Conservation (phyloP, 2,329 filamentous ascomycete species). For the Verticillium alfalfae region DNA sequence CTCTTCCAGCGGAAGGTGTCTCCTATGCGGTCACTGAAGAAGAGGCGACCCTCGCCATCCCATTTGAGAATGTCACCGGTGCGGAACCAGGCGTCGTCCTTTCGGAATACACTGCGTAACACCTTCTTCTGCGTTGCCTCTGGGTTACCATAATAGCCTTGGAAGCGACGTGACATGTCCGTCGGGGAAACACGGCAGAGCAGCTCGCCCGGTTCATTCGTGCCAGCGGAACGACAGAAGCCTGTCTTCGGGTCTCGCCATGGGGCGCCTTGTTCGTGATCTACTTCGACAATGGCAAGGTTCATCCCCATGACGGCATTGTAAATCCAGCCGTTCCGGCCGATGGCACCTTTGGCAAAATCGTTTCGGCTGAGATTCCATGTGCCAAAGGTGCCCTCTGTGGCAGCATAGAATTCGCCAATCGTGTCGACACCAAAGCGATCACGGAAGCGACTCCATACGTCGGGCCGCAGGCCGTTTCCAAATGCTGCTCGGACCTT, state of each 20-base stretch:
- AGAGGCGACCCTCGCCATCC: constrained; percentile 66
- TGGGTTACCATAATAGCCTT: constrained; percentile 75
- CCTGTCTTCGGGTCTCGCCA: constrained; percentile 63
- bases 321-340: constrained; percentile 62
- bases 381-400: constrained; percentile 62
- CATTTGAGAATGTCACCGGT: constrained; percentile 76
- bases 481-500: constrained; percentile 71
- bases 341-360: constrained; percentile 71
- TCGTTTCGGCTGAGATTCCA: constrained; percentile 73
- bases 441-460: constrained; percentile 79
- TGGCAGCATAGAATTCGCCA: constrained; percentile 76
- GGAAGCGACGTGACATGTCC: constrained; percentile 61
- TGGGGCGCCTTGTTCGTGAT: constrained; percentile 65
- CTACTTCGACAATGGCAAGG: constrained; percentile 61
- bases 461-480: constrained; percentile 78
- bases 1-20: constrained; percentile 79
- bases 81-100: constrained; percentile 78
- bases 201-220: constrained; percentile 68
- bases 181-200: constrained; percentile 63
- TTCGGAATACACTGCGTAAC: constrained; percentile 63
- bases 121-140: constrained; percentile 70
- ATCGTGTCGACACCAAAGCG: constrained; percentile 71
- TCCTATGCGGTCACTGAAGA: constrained; percentile 76
- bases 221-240: constrained; percentile 54
- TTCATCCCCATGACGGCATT: constrained; percentile 44